Percentiles rank a stretch among this genome's conserved stretches.
These are phyloP conservation scores for Geranomyces variabilis DNA, from an alignment of 192 early-diverging fungal species.

Conservation along the genomic window DNA sequence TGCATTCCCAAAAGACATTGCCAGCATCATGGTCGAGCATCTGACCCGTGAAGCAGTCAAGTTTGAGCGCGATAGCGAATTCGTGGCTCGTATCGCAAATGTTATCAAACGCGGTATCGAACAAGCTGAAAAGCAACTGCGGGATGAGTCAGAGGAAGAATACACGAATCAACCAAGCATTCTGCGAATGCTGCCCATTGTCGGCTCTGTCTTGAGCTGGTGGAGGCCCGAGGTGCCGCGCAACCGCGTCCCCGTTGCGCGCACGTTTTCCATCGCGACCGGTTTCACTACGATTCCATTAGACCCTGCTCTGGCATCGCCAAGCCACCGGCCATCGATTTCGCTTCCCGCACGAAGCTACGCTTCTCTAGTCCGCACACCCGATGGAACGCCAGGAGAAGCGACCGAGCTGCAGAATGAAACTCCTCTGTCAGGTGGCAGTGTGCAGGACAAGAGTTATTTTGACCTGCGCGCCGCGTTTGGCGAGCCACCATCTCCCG, in stretches of 20 bases:
- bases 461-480: conserved; percentile 3
- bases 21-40: conserved; percentile 3
- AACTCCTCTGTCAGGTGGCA: background rate
- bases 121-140: conserved; percentile 32
- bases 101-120: conserved; percentile 32
- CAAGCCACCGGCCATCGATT: background rate
- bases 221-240: conserved; percentile 27
- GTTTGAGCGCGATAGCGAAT: conserved; percentile 27
- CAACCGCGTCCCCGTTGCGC: conserved; percentile 24
- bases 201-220: conserved; percentile 35
- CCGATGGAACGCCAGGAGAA: background rate
- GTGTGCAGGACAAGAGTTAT: background rate
- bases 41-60: conserved; percentile 7
- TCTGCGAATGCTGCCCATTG: conserved; percentile 27
- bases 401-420: background rate
- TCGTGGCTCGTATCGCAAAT: conserved; percentile 28
- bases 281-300: conserved; percentile 29
- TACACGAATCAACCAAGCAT: conserved; percentile 27
- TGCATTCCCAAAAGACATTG: background rate
- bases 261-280: conserved; percentile 26
- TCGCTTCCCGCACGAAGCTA: background rate
- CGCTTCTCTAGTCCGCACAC: background rate
- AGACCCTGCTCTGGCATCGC: background rate
- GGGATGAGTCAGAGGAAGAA: conserved; percentile 23
- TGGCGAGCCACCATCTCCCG: background rate